phyloP scores from a whole-genome alignment of 2,329 filamentous ascomycete genomes.

The Aureobasidium musti region DNA sequence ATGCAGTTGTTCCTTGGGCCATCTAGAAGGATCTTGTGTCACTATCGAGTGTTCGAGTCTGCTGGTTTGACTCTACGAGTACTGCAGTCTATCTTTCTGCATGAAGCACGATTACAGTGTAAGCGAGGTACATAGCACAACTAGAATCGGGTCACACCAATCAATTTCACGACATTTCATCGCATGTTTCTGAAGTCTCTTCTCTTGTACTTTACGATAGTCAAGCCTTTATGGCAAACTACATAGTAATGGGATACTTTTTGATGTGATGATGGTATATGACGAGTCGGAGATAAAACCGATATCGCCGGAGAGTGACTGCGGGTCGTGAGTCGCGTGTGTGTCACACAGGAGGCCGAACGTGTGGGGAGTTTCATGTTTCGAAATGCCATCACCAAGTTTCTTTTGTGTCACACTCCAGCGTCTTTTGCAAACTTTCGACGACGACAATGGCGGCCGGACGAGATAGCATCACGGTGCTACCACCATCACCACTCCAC shows the following conservation, averaged over 20 bases:
- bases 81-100: too few relatives aligned
- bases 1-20: too few relatives aligned
- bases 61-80: too few relatives aligned
- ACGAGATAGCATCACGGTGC: constrained; percentile 22
- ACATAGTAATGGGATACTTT: background rate
- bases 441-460: background rate
- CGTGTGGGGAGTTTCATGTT: constrained; percentile 2
- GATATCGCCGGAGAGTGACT: background rate
- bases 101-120: too few relatives aligned
- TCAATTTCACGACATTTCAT: too few relatives aligned
- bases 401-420: background rate
- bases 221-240: background rate
- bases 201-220: too few relatives aligned
- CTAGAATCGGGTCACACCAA: too few relatives aligned
- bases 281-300: background rate
- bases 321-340: background rate
- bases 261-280: background rate
- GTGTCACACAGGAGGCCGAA: background rate
- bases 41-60: too few relatives aligned
- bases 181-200: too few relatives aligned
- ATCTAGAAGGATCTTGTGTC: too few relatives aligned
- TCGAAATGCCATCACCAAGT: background rate
- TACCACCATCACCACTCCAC: constrained; percentile 29
- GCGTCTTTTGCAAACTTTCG: background rate
- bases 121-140: too few relatives aligned